Evolutionary conservation across 495 filamentous ascomycete species (phyloP).

Genomic region (Xylaria intraflava): DNA sequence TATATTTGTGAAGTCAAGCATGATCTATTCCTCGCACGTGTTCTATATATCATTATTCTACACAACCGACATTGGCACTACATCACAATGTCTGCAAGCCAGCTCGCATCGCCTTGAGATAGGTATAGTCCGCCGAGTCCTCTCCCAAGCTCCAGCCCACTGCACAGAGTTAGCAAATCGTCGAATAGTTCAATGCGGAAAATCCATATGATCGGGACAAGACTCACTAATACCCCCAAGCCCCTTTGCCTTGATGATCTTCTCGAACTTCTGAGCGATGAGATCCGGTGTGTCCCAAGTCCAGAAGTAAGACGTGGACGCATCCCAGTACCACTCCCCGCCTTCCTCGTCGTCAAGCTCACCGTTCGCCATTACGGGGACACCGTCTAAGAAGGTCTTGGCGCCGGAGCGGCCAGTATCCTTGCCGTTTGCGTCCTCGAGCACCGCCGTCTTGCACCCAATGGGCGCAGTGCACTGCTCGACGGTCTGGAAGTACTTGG

Average conservation of each 20-base stretch:
- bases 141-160: constrained; percentile 57
- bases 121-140: constrained; percentile 49
- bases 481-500: constrained; percentile 57
- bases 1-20: too few relatives aligned
- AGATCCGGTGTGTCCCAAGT: constrained; percentile 59
- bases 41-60: too few relatives aligned
- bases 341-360: constrained; percentile 45
- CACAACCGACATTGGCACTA: too few relatives aligned
- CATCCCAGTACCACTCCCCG: constrained; percentile 58
- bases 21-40: too few relatives aligned
- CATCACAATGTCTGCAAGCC: constrained; percentile 29
- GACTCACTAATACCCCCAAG: constrained; percentile 51
- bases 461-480: constrained; percentile 39
- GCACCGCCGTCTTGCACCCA: constrained; percentile 47
- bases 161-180: constrained; percentile 6
- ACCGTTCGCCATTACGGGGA: constrained; percentile 25
- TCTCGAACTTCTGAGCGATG: constrained; percentile 51
- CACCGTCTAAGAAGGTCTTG: constrained; percentile 41
- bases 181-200: neutral
- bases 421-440: constrained; percentile 51
- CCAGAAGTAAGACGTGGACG: constrained; percentile 51
- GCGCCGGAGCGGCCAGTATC: constrained; percentile 53
- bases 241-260: constrained; percentile 50
- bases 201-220: neutral
- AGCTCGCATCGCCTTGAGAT: constrained; percentile 49